Base-by-base conservation (phyloP, 306 rosid genomes). In the Lupinus albus region DNA sequence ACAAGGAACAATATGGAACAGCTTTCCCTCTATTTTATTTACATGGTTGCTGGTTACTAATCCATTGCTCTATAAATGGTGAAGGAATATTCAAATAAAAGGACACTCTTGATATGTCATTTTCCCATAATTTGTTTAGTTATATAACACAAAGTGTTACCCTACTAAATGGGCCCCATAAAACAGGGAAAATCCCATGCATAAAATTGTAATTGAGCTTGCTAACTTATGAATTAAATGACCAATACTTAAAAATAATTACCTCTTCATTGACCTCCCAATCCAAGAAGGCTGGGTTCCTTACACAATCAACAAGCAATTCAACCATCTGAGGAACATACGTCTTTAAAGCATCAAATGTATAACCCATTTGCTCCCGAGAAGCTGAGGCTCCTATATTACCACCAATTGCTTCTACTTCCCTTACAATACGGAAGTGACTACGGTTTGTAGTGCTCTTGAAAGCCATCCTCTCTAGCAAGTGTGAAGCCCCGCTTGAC, bases 191-290 rank as follows among this genome's bases (percentile, higher is more conserved):
- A 41, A 39, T 11, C 53, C 44, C 36, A 41, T 13, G 39, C 45
- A 61, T 51, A 51, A 35, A 61, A 63, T 44, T 11, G 58, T 11
- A 60, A 16, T 58, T 35, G 50, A 55, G 67, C 64, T 56, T 53
- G 50, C 25, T 52, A 52, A 56, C 80, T 36, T 44, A 11, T 16
- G 30, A 74, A 63, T 17, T 57, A 67, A 13, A 80, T 57, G 49
- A 36, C 33, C 49, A 50, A 11, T 20, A 41, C 49, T 17, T 56
- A 3, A 36, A 25, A 20, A 67, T 5, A 75, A 41, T 70, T 89
- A 94, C 99, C 99, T 91, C 97, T 82, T 94, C 99, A 14, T 81
- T 84, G 81, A 94, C 81, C 78, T 94, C 99, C 99, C 99, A 94
- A 49, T 91, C 95, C 86, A 94, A 75, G 89, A 85, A 94, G 62